Base-by-base conservation (phyloP, 129 eudicot species). In the Lactuca sativa region DNA sequence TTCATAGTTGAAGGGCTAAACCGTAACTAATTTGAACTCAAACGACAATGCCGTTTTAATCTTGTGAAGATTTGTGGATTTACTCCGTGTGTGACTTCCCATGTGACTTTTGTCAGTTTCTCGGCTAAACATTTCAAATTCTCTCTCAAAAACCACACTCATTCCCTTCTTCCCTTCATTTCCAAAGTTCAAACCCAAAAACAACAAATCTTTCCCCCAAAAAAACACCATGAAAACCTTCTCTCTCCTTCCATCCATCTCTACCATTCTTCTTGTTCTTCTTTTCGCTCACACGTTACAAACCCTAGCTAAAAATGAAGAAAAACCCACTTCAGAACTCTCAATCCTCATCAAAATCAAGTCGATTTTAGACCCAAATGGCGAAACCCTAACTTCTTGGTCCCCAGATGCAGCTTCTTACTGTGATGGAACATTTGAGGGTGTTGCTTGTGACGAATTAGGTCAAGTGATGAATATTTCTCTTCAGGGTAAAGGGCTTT, bases 401-500 rank as follows among this genome's bases (percentile, higher is more conserved):
- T 75, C 89, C 21, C 43, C 66, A 15, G 78, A 81, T 81, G 85
- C 85, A 4, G 65, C 77, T 37, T 77, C 82, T 58, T 90, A 86
- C 37, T 93, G 99, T 76, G 83, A 69, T 68, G 90, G 79, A 9
- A 56, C 83, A 7, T 95, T 90, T 69, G 86, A 77, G 70, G 99
- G 99, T 65, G 77, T 95, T 58, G 93, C 95, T 58, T 95, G 99
- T 67, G 70, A 90, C 72, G 89, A 82, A 37, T 8, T 15, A 25
- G 97, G 99, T 55, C 74, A 87, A 40, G 90, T 95, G 66, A 93
- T 88, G 59, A 95, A 90, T 69, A 85, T 95, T 69, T 90, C 99
- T n/a, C 84, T 95, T 66, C 99, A 95, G 71, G 99, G 99, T 1
- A 95, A 82, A 74, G 99, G 96, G 56, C 91, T 95, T 67, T 53